Evolutionary conservation across 768 basidiomycete species (phyloP).

Genomic region (Termitomyces sp.): DNA sequence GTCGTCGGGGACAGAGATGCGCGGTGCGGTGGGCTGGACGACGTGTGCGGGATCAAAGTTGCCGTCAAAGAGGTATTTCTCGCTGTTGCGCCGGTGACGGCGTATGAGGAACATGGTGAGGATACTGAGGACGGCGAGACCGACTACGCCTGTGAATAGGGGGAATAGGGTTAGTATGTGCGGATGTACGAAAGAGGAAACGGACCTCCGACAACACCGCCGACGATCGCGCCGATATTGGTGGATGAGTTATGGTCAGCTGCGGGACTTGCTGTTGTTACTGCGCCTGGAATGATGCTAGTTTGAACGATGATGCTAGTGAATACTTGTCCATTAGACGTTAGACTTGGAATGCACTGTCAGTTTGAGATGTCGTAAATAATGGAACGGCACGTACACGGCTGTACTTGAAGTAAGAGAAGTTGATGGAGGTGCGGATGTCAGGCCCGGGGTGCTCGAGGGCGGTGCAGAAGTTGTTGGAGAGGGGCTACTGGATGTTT

Average conservation of each 20-base stretch:
- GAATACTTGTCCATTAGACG: neutral
- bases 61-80: conserved; percentile 29
- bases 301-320: conserved; percentile 1
- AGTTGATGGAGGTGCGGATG: neutral
- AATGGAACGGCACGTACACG: neutral
- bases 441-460: neutral
- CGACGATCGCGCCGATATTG: conserved; percentile 41
- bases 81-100: conserved; percentile 17
- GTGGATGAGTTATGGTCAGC: neutral
- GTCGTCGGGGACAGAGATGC: conserved; percentile 11
- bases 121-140: conserved; percentile 18
- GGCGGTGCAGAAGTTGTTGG: neutral
- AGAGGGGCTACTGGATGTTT: neutral
- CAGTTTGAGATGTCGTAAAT: too few relatives aligned
- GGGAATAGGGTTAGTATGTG: neutral
- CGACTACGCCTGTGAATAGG: conserved; percentile 22
- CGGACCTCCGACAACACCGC: conserved; percentile 46
- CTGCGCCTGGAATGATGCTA: conserved; percentile 14
- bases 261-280: conserved; percentile 11
- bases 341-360: too few relatives aligned
- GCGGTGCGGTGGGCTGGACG: conserved; percentile 9
- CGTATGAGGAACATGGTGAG: conserved; percentile 22
- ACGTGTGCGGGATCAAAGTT: conserved; percentile 33
- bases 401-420: neutral
- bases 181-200: neutral